phyloP scores from a whole-genome alignment of 768 basidiomycete species.

The Phanerochaete carnosa region DNA sequence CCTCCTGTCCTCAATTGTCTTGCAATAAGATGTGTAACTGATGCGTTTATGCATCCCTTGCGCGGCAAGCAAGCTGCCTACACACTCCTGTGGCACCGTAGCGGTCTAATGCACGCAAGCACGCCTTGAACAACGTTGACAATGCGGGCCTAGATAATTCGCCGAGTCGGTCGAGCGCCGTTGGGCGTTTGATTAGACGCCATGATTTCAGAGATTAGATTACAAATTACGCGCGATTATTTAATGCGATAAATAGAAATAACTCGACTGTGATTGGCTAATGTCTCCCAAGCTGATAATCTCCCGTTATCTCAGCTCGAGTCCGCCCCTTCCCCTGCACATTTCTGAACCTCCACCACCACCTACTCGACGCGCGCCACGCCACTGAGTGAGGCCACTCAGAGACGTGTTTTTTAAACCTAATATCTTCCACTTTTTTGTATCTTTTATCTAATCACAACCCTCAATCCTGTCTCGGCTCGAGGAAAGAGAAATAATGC shows the following conservation, averaged over 20 bases:
- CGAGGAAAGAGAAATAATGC: conserved; percentile 33
- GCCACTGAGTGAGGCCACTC: conserved; percentile 41
- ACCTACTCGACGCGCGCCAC: conserved; percentile 30
- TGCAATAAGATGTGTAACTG: background rate
- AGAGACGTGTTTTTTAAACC: background rate
- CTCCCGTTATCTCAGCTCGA: conserved; percentile 18
- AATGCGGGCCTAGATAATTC: background rate
- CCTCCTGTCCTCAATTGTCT: background rate
- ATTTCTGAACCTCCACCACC: conserved; percentile 7
- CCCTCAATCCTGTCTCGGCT: conserved; percentile 7
- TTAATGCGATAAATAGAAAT: conserved; percentile 11
- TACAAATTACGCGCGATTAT: background rate
- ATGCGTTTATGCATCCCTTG: too few species aligned
- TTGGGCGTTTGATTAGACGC: background rate
- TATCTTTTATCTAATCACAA: background rate
- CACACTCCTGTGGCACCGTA: background rate
- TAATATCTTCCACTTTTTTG: conserved; percentile 61
- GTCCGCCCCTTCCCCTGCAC: conserved; percentile 47
- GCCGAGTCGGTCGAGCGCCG: background rate
- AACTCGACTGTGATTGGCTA: conserved; percentile 11
- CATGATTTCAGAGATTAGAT: background rate
- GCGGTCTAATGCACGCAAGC: background rate
- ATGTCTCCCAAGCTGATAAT: conserved; percentile 10
- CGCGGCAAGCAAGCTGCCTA: too few species aligned
- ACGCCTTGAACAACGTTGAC: background rate